Percentiles rank a stretch among this genome's conserved stretches.
Conservation (phyloP, 2,329 filamentous ascomycete species). For the Aureobasidium lini region DNA sequence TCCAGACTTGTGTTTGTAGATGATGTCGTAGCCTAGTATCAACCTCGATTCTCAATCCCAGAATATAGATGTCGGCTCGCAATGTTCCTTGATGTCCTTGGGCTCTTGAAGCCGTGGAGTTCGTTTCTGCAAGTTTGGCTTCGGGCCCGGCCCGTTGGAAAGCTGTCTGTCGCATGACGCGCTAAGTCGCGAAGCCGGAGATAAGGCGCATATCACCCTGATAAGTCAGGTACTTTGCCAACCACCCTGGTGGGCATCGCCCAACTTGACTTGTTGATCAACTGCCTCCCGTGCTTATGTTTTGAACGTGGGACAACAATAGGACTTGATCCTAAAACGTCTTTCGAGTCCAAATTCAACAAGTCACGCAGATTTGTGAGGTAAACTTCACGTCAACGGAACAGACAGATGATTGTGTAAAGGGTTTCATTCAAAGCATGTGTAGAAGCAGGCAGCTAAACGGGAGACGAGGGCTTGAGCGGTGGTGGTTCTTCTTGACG, state of each 20-base stretch:
- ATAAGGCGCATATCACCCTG: not conserved
- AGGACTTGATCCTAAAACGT: too few relatives aligned
- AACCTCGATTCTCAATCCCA: not conserved
- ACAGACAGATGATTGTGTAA: not conserved
- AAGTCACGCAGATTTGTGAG: too few relatives aligned
- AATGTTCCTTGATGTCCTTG: not conserved
- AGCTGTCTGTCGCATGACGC: not conserved
- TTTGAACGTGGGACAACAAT: not conserved
- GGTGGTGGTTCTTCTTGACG: not conserved
- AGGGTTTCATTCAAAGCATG: conserved; percentile 13
- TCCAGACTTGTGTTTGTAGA: too few relatives aligned
- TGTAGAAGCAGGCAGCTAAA: not conserved
- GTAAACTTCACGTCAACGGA: too few relatives aligned
- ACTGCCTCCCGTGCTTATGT: not conserved
- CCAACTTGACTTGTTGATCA: not conserved
- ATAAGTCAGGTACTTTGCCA: not conserved
- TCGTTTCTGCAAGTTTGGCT: not conserved
- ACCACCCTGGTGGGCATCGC: not conserved
- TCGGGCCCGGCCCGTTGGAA: not conserved
- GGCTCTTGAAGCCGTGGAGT: not conserved
- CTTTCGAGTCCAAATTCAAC: too few relatives aligned
- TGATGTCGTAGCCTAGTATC: not conserved
- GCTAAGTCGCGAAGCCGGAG: conserved; percentile 1
- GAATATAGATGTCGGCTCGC: not conserved
- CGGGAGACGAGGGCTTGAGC: not conserved